Evolutionary conservation across 306 rosid species (phyloP), one percentile per base, ranked within the genome.

Genomic region (Rubus parviflorus): DNA sequence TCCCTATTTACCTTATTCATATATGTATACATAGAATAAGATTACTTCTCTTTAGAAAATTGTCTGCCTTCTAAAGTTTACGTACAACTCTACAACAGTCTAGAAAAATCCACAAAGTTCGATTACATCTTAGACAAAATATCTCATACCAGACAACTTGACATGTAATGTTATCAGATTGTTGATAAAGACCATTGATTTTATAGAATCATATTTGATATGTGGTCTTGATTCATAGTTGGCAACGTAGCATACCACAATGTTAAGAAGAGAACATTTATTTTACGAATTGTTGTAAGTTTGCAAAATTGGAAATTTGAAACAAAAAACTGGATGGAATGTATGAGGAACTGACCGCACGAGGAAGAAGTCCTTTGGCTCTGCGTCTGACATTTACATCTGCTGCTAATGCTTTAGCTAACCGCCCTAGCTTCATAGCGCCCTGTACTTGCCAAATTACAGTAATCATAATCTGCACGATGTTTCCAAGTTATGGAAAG

Each of bases 301-400:
- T 35, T 11, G 49, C 20, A 30, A 72, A 61, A 3, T 19, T 41
- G 20, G 6, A 40, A 41, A 23, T 13, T 13, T 48, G 23, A 73
- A 11, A 61, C 20, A 23, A 25, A 46, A 46, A 43, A 20, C 9
- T 0, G 49, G 35, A 67, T 20, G 68, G 49, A 73, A 58, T 22
- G 63, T 46, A 58, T 68, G 15, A 57, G 81, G 76, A 85, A 86
- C 97, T 22, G 22, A 88, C 98, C 80, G 96, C 49, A 8, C 97
- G 97, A 82, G 97, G 91, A 80, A 92, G 98, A 66, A 95, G 89
- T 79, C 98, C 97, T 85, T 95, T 95, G 83, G 97, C 86, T 81
- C 92, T 89, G 53, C 98, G 97, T 82, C 79, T 95, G 87, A 95
- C 83, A 87, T 95, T 95, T 74, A 92, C 97, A 83, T 79, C 95